Conservation (phyloP, 1,284 basidiomycete species). For the Wolfiporia cocos region DNA sequence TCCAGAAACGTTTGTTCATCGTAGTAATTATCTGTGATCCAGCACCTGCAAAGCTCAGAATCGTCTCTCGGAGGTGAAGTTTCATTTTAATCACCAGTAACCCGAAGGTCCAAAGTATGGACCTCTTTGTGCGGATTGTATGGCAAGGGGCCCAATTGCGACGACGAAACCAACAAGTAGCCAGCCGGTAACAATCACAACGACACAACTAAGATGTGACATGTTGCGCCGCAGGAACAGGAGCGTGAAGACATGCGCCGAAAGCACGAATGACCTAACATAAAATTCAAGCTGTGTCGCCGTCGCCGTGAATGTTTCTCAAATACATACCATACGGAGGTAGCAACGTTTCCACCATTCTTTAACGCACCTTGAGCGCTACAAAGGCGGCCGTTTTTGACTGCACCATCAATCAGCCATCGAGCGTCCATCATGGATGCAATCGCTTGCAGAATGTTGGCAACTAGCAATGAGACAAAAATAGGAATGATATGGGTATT, state of each 20-base stretch:
- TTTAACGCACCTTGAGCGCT: constrained; percentile 37
- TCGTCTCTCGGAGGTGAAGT: too few relatives aligned
- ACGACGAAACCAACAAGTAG: constrained; percentile 26
- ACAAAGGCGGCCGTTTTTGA: constrained; percentile 30
- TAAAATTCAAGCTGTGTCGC: not conserved
- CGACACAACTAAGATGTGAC: constrained; percentile 18
- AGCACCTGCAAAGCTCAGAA: constrained; percentile 29
- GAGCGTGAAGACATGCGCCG: constrained; percentile 36
- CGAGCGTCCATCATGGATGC: constrained; percentile 33
- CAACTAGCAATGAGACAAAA: constrained; percentile 33
- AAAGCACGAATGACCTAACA: constrained; percentile 33
- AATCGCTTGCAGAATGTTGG: constrained; percentile 36
- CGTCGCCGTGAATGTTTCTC: not conserved
- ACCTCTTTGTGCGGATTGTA: constrained; percentile 28
- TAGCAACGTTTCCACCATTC: constrained; percentile 38
- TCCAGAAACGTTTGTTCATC: constrained; percentile 35
- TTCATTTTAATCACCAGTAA: constrained; percentile 28
- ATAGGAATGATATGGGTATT: constrained; percentile 28
- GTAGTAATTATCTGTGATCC: constrained; percentile 40
- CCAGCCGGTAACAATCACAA: constrained; percentile 31
- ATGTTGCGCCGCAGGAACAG: constrained; percentile 34
- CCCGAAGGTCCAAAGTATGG: constrained; percentile 39
- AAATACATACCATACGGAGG: constrained; percentile 31
- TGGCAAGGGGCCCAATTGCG: constrained; percentile 29
- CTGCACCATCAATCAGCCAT: constrained; percentile 32